Evolutionary conservation across 148 eudicot genomes (phyloP).

Genomic region (Rhododendron williamsianum): DNA sequence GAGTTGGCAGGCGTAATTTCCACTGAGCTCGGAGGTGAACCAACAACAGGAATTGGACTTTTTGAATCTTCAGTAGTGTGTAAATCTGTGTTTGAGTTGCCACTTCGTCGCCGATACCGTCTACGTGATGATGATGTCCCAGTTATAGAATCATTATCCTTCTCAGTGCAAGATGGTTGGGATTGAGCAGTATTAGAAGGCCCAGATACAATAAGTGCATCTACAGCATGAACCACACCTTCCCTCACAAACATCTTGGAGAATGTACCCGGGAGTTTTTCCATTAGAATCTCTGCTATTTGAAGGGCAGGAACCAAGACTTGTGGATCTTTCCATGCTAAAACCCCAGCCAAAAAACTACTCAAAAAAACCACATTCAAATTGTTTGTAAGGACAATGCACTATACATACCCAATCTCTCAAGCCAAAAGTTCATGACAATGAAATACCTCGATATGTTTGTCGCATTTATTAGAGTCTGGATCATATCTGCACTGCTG

Average conservation of each 20-base stretch:
- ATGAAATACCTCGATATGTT: conserved; percentile 74
- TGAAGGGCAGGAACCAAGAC: conserved; percentile 94
- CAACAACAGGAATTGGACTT: conserved; percentile 45
- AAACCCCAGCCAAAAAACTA: conserved; percentile 96
- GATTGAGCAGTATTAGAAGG: conserved; percentile 33
- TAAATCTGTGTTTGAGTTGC: conserved; percentile 51
- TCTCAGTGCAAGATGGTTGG: conserved; percentile 46
- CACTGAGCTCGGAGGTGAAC: conserved; percentile 61
- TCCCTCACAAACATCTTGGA: conserved; percentile 93
- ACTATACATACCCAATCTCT: not conserved
- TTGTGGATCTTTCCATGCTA: conserved; percentile 99
- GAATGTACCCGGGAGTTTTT: conserved; percentile 87
- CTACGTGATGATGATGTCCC: conserved; percentile 80
- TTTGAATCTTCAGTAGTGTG: conserved; percentile 56
- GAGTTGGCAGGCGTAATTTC: conserved; percentile 54
- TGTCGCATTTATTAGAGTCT: conserved; percentile 55
- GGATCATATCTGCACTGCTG: conserved; percentile 83
- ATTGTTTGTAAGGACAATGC: not conserved
- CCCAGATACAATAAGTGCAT: conserved; percentile 54
- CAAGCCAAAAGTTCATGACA: not conserved
- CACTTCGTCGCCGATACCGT: conserved; percentile 68
- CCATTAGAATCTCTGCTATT: conserved; percentile 91
- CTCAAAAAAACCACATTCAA: not conserved
- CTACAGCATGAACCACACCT: conserved; percentile 96
- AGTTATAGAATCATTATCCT: conserved; percentile 62